Evolutionary conservation across 805 yeast genomes (phyloP).

Genomic region (Saccharomyces eubayanus): DNA sequence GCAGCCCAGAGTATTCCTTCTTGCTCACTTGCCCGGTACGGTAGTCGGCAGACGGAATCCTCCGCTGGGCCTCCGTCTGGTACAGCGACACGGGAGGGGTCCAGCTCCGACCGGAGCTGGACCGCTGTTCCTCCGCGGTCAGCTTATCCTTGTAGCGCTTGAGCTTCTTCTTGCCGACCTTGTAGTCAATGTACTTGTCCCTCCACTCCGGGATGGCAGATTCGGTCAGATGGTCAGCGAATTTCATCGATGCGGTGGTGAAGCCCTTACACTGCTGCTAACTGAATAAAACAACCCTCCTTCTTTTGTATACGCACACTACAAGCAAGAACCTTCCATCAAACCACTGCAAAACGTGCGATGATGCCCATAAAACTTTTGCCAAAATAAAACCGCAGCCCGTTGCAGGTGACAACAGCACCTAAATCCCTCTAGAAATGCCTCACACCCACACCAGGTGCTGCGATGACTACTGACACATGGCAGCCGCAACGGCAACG

Average conservation of each 20-base stretch:
- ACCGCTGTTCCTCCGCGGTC: slow-evolving; percentile 5
- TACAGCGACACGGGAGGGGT: neutral
- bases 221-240: slow-evolving; percentile 53
- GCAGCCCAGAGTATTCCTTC: slow-evolving; percentile 4
- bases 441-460: neutral
- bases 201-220: slow-evolving; percentile 85
- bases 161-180: slow-evolving; percentile 37
- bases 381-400: neutral
- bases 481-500: neutral
- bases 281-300: neutral
- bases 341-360: neutral
- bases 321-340: neutral
- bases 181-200: slow-evolving; percentile 68
- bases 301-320: neutral
- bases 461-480: neutral
- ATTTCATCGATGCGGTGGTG: slow-evolving; percentile 40
- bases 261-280: neutral
- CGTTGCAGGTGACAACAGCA: neutral
- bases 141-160: slow-evolving; percentile 18
- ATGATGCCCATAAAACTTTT: neutral
- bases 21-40: neutral
- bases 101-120: slow-evolving; percentile 4
- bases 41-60: neutral
- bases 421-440: neutral
- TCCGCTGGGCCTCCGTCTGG: slow-evolving; percentile 1